Base-by-base conservation (phyloP, 768 basidiomycete genomes). In the Lentinula sp. region DNA sequence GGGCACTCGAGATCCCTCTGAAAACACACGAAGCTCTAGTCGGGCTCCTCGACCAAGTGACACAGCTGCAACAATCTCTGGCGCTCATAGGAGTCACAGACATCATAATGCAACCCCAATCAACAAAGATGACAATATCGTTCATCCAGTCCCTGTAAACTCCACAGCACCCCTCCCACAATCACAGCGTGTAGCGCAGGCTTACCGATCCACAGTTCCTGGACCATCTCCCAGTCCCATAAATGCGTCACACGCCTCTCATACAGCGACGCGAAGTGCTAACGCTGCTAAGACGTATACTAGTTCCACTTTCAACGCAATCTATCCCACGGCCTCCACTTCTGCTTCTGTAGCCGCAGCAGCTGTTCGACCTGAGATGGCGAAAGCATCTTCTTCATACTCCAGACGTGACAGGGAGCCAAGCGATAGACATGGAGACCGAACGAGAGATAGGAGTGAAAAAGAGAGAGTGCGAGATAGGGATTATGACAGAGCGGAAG, bases 1-100 rank as follows among this genome's bases (percentile, higher is more conserved):
- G 18, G 66, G 62, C 61, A 56, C 64, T 33, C 69, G 67, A 61
- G 65, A 63, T 56, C 66, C 68, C 52, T 64, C 57, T 54, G 72
- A 74, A 58, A 71, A 70, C 59, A 69, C 36, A 41, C 46, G 67
- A 49, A 69, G 64, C 59, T 70, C 73, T 18, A 72, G 66, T 62
- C 73, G 72, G 48, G 62, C 69, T 55, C 68, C 64, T 61, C 64
- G 59, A 48, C 55, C 61, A 32, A 50, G 7, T 18, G 46, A 48
- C 4, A 16, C 41, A 18, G n/a, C 48, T 6, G 20, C 48, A 16
- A 33, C 56, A 9, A 43, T 18, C 15, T 43, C 41, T 20, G 35
- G 42, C 28, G 16, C 53, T 16, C 55, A 56, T 23, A 56, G 41
- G 20, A 54, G 18, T 37, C 53, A 54, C 33, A 54, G 35, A n/a